Base-by-base conservation (phyloP, 441 rosid species). In the Aleurites moluccanus region DNA sequence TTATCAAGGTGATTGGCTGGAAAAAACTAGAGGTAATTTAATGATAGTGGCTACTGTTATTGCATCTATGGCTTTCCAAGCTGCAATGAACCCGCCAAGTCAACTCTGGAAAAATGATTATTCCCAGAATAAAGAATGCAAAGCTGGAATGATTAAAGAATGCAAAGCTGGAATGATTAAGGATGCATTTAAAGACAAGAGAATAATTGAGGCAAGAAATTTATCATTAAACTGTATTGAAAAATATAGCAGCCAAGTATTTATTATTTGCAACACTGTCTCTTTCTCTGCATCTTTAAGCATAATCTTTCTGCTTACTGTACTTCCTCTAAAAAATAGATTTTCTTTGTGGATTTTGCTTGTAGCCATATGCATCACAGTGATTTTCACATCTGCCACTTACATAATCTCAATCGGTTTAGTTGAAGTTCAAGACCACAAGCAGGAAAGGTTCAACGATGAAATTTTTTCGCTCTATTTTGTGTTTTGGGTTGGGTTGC, bases 41-140 rank as follows among this genome's bases (percentile, higher is more conserved):
- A 79, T 82, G 84, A 79, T 82, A 40, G 82, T 83, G 16, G 87
- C 89, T 0, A 84, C 87, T 3, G 81, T 86, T 18, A 82, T 86
- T 35, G 86, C 87, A 23, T 74, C 81, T 75, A 86, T 86, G 85
- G 80, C 71, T 25, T 77, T 86, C 42, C 89, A 83, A 50, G 83
- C 79, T 30, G 84, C 81, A 67, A 60, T 79, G 23, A 83, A 9
- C 76, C 87, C 89, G 35, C 86, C 89, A 0, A 82, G 79, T 64
- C 79, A 83, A 14, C 83, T 78, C 3, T 82, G 80, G 85, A 4
- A 30, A 2, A 42, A 21, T 6, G 21, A 71, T 44, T 25, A 65
- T 44, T 40, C 67, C 27, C 75, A 23, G 14, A 10, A 0, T n/a
- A 69, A 63, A 38, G 15, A 21, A n/a, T 57, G 60, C 59, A 45